Conservation (phyloP, 352 stramenopile species). For the Phytopythium boreale region DNA sequence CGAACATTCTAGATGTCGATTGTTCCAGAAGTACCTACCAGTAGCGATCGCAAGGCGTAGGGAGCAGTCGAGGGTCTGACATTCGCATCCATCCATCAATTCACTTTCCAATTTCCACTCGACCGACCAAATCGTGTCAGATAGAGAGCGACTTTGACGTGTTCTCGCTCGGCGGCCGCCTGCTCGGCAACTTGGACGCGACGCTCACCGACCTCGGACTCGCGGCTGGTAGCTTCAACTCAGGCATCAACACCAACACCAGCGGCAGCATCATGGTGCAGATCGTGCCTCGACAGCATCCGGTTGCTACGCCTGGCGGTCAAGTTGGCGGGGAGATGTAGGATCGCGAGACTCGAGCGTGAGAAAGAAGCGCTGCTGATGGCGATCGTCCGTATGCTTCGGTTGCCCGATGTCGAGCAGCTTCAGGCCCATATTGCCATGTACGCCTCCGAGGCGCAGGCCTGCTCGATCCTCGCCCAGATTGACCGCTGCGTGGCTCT, state of each 20-base stretch:
- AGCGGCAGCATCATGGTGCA: constrained; percentile 3
- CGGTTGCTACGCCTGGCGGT: too few relatives aligned
- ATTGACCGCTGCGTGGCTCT: constrained; percentile 47
- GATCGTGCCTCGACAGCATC: not conserved
- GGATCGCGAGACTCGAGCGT: constrained; percentile 45
- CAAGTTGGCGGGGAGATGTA: not conserved
- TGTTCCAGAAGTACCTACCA: too few relatives aligned
- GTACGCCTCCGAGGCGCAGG: constrained; percentile 65
- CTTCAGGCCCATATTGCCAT: constrained; percentile 76
- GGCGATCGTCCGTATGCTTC: constrained; percentile 37
- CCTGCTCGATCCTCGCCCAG: constrained; percentile 68
- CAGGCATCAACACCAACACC: not conserved
- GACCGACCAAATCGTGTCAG: too few relatives aligned
- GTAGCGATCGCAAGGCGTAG: too few relatives aligned
- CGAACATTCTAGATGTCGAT: too few relatives aligned
- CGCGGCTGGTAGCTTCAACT: not conserved
- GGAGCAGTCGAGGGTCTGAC: too few relatives aligned
- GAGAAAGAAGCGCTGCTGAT: constrained; percentile 57
- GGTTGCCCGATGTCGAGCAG: constrained; percentile 52
- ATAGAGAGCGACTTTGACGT: constrained; percentile 44
- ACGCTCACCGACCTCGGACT: constrained; percentile 14
- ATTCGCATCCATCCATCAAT: too few relatives aligned
- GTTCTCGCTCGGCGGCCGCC: constrained; percentile 21
- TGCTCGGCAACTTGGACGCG: constrained; percentile 21
- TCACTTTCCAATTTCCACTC: too few relatives aligned